These are phyloP conservation scores for Termitomyces sp. DNA, from an alignment of 768 basidiomycete species.

Conservation along the genomic window DNA sequence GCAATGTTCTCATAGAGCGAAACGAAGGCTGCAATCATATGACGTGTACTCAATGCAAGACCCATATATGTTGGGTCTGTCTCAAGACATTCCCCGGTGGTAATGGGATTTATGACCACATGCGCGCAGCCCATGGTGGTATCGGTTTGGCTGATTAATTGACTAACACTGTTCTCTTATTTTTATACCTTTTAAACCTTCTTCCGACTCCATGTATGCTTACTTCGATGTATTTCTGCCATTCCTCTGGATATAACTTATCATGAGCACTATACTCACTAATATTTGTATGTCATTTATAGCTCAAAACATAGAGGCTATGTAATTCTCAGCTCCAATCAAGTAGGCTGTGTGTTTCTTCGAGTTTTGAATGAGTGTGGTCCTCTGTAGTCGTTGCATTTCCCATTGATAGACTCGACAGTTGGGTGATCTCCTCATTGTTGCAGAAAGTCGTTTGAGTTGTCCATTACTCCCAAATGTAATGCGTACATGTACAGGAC, in stretches of 20 bases:
- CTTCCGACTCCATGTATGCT: not conserved
- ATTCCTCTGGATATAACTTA: too few species aligned
- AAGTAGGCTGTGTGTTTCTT: not conserved
- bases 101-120: conserved; percentile 76
- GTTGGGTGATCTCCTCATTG: too few species aligned
- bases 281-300: not conserved
- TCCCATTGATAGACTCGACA: too few species aligned
- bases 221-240: not conserved
- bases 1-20: conserved; percentile 69
- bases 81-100: too few species aligned
- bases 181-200: not conserved
- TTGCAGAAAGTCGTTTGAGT: not conserved
- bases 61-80: conserved; percentile 84
- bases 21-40: conserved; percentile 81
- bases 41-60: conserved; percentile 70
- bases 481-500: not conserved
- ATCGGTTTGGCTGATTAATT: conserved; percentile 40
- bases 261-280: not conserved
- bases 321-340: not conserved
- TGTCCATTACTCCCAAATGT: not conserved
- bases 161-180: not conserved
- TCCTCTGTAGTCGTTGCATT: not conserved
- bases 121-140: conserved; percentile 65
- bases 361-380: not conserved
- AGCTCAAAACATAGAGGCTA: not conserved